Percentiles rank a stretch among this genome's conserved stretches.
phyloP scores from a whole-genome alignment of 2,329 filamentous ascomycete species.

The Lecanicillium sp. region DNA sequence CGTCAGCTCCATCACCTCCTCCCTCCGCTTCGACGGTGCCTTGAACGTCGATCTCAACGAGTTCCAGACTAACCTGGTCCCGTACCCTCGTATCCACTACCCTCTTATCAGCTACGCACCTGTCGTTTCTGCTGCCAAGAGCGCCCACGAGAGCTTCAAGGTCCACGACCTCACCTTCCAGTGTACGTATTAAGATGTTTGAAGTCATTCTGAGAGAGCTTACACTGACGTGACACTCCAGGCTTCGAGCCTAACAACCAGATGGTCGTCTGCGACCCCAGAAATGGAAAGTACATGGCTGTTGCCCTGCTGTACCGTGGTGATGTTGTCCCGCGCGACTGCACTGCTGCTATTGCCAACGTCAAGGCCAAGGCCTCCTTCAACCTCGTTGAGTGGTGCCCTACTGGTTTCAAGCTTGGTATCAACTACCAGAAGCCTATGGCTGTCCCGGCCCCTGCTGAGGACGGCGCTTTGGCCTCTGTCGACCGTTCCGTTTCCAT shows the following conservation, averaged over 20 bases:
- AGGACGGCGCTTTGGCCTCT: constrained; percentile 50
- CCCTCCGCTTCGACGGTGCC: constrained; percentile 62
- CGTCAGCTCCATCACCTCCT: constrained; percentile 67
- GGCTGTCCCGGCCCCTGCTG: constrained; percentile 43
- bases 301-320: constrained; percentile 65
- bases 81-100: constrained; percentile 67
- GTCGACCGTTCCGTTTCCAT: constrained; percentile 60
- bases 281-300: constrained; percentile 71
- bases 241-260: constrained; percentile 73
- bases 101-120: constrained; percentile 66
- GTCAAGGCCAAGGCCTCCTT: constrained; percentile 65
- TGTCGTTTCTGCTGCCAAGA: constrained; percentile 65
- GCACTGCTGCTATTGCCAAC: constrained; percentile 55
- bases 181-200: constrained; percentile 39
- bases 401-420: constrained; percentile 67
- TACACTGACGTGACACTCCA: constrained; percentile 25
- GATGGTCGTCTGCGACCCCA: constrained; percentile 68
- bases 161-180: constrained; percentile 69
- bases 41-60: constrained; percentile 70
- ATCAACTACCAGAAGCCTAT: constrained; percentile 67
- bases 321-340: constrained; percentile 63
- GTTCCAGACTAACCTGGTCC: constrained; percentile 70
- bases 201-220: constrained; percentile 13
- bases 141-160: constrained; percentile 81
- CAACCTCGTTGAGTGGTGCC: constrained; percentile 69